Percentiles rank a stretch among this genome's conserved stretches.
Conservation (phyloP, 441 rosid genomes). For the Erodium chrysanthum region DNA sequence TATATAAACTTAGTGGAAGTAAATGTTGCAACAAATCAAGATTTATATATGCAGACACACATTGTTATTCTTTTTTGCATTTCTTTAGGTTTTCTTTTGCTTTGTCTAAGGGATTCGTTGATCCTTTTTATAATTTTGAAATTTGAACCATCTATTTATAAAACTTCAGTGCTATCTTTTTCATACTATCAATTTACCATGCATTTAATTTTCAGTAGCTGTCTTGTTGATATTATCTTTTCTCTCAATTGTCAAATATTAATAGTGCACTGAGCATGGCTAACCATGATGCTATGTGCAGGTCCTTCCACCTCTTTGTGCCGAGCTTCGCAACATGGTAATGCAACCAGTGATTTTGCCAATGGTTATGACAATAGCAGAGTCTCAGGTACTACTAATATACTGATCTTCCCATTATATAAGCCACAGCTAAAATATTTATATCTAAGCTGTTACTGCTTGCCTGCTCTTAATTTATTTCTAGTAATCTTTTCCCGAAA, state of each 20-base stretch:
- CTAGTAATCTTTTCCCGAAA: neutral
- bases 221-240: slow-evolving; percentile 9
- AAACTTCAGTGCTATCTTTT: neutral
- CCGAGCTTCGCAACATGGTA: slow-evolving; percentile 89
- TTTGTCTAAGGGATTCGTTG: neutral
- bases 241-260: neutral
- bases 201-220: neutral
- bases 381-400: slow-evolving; percentile 66
- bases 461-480: neutral
- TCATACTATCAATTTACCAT: neutral
- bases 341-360: slow-evolving; percentile 95
- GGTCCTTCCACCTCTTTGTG: slow-evolving; percentile 97
- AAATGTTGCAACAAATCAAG: neutral
- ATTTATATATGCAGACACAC: too few relatives aligned
- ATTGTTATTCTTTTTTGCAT: neutral
- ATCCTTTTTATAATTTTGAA: neutral
- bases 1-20: neutral
- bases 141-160: neutral
- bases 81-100: neutral
- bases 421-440: neutral
- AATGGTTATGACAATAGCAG: slow-evolving; percentile 90
- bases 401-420: neutral
- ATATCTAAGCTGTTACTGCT: neutral
- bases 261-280: slow-evolving; percentile 12
- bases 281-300: slow-evolving; percentile 24